Conservation (phyloP, 495 filamentous ascomycete species). For the Rostrohypoxylon terebratum region DNA sequence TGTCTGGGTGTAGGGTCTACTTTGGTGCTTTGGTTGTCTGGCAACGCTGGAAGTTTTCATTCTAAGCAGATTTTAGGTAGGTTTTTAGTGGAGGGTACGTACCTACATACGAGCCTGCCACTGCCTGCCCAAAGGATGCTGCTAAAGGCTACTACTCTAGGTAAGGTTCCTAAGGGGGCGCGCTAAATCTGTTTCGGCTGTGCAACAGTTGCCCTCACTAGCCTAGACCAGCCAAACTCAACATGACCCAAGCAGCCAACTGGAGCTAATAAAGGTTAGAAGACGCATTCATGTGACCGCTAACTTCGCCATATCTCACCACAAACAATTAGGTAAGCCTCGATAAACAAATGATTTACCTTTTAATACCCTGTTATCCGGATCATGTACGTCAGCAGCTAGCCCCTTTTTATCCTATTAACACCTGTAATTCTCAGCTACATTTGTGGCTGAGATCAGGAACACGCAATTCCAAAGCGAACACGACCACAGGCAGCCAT, state of each 20-base stretch:
- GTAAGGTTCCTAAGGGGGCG: constrained; percentile 9
- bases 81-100: background rate
- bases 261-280: constrained; percentile 1
- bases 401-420: constrained; percentile 18
- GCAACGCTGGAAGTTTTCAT: constrained; percentile 23
- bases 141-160: no score
- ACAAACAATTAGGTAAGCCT: constrained; percentile 3
- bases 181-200: constrained; percentile 23
- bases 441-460: constrained; percentile 3
- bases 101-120: constrained; percentile 17
- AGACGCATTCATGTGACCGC: constrained; percentile 2
- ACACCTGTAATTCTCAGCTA: constrained; percentile 5
- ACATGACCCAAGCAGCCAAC: no score
- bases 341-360: background rate
- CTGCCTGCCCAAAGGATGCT: no score
- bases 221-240: background rate
- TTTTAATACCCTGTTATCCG: background rate
- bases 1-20: background rate
- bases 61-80: constrained; percentile 1
- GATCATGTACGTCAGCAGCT: constrained; percentile 6
- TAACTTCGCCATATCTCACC: background rate
- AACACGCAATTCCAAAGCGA: constrained; percentile 10
- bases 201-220: constrained; percentile 6
- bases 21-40: constrained; percentile 31
- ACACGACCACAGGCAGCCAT: constrained; percentile 6